These are phyloP conservation scores for Amanita rimosa DNA, from an alignment of 768 basidiomycete species.

Conservation along the genomic window DNA sequence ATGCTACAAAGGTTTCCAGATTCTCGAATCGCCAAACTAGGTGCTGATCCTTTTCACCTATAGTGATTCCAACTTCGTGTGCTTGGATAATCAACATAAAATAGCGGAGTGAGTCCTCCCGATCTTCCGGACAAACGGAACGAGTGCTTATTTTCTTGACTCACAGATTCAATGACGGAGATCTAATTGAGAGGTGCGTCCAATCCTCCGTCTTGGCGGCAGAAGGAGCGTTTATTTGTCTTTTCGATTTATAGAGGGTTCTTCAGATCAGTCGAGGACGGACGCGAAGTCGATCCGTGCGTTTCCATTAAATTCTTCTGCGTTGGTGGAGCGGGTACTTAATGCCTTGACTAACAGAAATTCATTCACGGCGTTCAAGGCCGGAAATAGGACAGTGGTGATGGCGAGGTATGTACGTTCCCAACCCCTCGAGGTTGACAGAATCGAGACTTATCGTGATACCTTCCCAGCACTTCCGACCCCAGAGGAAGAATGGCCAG, in stretches of 20 bases:
- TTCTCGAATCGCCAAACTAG: not conserved
- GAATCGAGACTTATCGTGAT: not conserved
- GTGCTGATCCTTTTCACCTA: not conserved
- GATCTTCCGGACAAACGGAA: not conserved
- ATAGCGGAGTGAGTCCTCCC: not conserved
- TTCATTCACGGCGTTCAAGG: not conserved
- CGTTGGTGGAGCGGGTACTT: not conserved
- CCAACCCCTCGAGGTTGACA: not conserved
- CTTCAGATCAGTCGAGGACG: not conserved
- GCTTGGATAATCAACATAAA: not conserved
- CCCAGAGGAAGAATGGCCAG: not conserved
- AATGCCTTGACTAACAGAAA: not conserved
- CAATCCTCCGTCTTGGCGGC: not conserved
- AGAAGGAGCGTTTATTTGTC: not conserved
- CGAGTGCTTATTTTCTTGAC: not conserved
- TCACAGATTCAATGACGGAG: not conserved
- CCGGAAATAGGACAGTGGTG: not conserved
- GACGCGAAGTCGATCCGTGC: not conserved
- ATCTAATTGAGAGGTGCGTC: not conserved
- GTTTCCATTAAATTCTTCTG: not conserved
- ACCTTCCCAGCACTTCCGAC: not conserved
- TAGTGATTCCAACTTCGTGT: not conserved
- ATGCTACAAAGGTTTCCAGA: not conserved
- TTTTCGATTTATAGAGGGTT: not conserved
- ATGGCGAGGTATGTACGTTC: not conserved